Conservation (phyloP, 306 rosid species). For the Inga laurina region DNA sequence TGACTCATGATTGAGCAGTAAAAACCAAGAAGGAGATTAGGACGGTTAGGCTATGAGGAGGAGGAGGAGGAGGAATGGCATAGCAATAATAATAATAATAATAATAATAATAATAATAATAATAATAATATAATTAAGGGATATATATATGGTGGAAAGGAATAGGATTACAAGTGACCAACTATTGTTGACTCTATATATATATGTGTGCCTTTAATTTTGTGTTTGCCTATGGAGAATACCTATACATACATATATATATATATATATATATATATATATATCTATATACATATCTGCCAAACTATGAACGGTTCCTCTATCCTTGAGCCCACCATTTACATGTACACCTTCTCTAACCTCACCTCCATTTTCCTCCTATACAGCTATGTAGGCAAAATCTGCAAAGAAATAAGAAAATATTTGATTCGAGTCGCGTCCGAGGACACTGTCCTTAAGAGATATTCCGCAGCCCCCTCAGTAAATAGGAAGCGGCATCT, state of each 20-base stretch:
- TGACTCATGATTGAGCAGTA: background rate
- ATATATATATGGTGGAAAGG: background rate
- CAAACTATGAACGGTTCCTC: background rate
- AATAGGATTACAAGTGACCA: slow-evolving; percentile 1
- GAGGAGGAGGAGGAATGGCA: background rate
- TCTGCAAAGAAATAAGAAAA: no score
- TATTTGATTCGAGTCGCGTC: no score
- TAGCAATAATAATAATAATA: background rate
- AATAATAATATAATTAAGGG: background rate
- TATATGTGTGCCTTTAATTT: background rate
- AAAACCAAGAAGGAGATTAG: background rate
- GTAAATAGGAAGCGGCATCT: no score
- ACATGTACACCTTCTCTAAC: background rate
- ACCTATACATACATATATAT: background rate
- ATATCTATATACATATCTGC: no score
- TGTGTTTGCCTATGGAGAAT: background rate
- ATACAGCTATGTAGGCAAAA: background rate
- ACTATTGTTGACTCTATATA: background rate
- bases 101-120: no score
- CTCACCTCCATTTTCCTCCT: background rate
- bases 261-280: background rate
- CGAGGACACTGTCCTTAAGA: no score
- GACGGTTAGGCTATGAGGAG: background rate
- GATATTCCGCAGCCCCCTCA: no score
- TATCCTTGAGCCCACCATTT: background rate